Evolutionary conservation across 148 eudicot genomes (phyloP).

Genomic region (Chenopodium album): DNA sequence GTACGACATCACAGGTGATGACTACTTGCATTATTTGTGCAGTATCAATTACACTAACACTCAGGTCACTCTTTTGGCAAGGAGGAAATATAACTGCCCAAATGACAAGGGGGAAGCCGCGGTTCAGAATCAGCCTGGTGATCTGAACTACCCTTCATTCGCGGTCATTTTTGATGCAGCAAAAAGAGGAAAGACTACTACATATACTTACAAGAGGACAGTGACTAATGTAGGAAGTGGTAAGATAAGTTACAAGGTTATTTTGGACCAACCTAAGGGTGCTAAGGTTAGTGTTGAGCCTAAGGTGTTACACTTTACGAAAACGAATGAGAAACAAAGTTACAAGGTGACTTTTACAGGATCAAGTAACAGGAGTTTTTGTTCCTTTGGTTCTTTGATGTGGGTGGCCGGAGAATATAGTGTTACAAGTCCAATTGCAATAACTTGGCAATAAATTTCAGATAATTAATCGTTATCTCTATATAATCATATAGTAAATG

Average conservation of each 20-base stretch:
- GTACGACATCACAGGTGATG: constrained; percentile 51
- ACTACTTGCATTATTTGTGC: constrained; percentile 53
- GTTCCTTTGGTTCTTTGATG: constrained; percentile 48
- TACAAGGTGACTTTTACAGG: constrained; percentile 50
- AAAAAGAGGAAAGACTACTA: constrained; percentile 18
- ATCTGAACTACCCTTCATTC: constrained; percentile 74
- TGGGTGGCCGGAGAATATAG: constrained; percentile 42
- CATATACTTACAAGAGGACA: constrained; percentile 43
- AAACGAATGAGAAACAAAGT: constrained; percentile 44
- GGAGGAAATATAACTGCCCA: constrained; percentile 49
- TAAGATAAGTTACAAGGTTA: constrained; percentile 39
- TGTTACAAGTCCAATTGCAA: constrained; percentile 69
- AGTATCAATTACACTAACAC: constrained; percentile 50
- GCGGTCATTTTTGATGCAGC: constrained; percentile 36
- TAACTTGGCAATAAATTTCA: constrained; percentile 40
- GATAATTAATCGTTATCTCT: background rate
- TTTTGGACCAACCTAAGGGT: constrained; percentile 42
- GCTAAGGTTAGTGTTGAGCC: constrained; percentile 51
- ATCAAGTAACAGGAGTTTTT: constrained; percentile 21
- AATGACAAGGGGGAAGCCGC: background rate
- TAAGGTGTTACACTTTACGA: constrained; percentile 35
- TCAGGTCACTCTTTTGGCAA: constrained; percentile 46
- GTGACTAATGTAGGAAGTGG: constrained; percentile 59
- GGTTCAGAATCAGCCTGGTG: constrained; percentile 35
- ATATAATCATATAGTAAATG: too few relatives aligned